Evolutionary conservation across 2,329 filamentous ascomycete species (phyloP).

Genomic region (Knoxdaviesia capensis): DNA sequence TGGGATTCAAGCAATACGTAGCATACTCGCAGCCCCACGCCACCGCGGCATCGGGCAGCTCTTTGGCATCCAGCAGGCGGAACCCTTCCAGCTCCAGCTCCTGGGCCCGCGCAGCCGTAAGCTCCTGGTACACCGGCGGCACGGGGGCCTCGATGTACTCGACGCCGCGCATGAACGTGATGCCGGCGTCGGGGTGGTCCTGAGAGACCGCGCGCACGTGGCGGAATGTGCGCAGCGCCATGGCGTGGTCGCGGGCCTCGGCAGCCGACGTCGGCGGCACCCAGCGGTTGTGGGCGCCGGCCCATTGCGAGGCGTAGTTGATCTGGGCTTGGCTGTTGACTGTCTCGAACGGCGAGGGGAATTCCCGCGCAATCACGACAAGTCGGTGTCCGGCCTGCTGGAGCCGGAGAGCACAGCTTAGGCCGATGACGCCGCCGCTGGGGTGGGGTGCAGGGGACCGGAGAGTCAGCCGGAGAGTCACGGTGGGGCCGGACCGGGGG

Average conservation of each 20-base stretch:
- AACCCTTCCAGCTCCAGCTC: slow-evolving; percentile 17
- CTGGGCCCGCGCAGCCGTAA: slow-evolving; percentile 12
- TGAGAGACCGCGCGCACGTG: slow-evolving; percentile 16
- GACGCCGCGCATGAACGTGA: slow-evolving; percentile 26
- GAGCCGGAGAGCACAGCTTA: slow-evolving; percentile 25
- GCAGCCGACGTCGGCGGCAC: slow-evolving; percentile 16
- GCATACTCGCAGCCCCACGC: slow-evolving; percentile 28
- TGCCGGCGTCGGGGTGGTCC: slow-evolving; percentile 18
- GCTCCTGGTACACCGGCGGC: slow-evolving; percentile 16
- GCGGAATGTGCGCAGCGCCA: slow-evolving; percentile 20
- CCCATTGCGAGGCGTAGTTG: slow-evolving; percentile 37
- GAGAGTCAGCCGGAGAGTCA: not conserved
- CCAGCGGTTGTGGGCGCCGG: slow-evolving; percentile 33
- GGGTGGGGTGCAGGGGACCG: not conserved
- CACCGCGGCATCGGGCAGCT: slow-evolving; percentile 19
- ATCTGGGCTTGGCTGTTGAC: slow-evolving; percentile 18
- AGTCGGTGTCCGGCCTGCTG: slow-evolving; percentile 19
- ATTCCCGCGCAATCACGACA: slow-evolving; percentile 23
- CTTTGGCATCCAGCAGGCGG: slow-evolving; percentile 12
- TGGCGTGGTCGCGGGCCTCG: slow-evolving; percentile 19
- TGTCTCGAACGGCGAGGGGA: slow-evolving; percentile 25
- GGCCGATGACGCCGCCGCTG: slow-evolving; percentile 32
- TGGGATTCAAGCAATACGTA: slow-evolving; percentile 33
- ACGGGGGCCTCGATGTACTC: slow-evolving; percentile 29
- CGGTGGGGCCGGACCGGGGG: not conserved